Evolutionary conservation across 306 rosid genomes (phyloP), one percentile per base, ranked within the genome.

Genomic region (Acmispon strigosus): DNA sequence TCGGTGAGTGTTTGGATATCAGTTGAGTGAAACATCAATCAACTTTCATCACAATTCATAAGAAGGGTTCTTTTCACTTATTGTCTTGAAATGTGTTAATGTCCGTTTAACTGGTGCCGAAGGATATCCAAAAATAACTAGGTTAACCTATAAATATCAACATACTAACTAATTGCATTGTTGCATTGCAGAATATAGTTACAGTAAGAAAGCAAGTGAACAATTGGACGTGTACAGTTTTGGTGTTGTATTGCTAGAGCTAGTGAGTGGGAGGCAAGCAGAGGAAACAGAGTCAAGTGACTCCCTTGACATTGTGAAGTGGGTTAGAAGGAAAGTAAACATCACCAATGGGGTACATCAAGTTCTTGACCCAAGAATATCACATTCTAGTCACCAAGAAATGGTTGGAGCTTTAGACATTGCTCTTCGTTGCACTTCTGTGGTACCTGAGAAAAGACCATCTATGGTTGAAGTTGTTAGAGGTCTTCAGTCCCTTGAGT

Each of bases 321-420:
- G 96, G 99, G 99, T 94, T 47, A 78, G 99, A 57, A 77, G 99
- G 76, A 94, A 89, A 87, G 99, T 91, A 66, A 94, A 91, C 82
- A 91, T 94, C 63, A 75, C 79, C 2, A 86, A 89, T 36, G 97
- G 99, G 45, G 82, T 85, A 12, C 16, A 47, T 41, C 97, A 94
- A 83, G 89, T 94, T 45, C 77, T 94, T 41, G 99, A 94, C 75
- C 76, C 79, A n/a, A 84, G 86, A 65, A 45, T 91, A 60, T 69
- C 87, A 65, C 47, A 64, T 15, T 52, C 78, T 41, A 84, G 72
- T 55, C 90, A 86, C 47, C 75, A 44, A 82, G 77, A 79, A 70
- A 89, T 94, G 94, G 42, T 80, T 42, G 83, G 82, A 76, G 97
- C 86, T 20, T 79, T 94, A 37, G 92, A 94, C 52, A 79, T 91